Percentiles rank a stretch among this genome's conserved stretches.
These are phyloP conservation scores for Diaporthe helianthi DNA, from an alignment of 2,329 filamentous ascomycete species.

Conservation along the genomic window DNA sequence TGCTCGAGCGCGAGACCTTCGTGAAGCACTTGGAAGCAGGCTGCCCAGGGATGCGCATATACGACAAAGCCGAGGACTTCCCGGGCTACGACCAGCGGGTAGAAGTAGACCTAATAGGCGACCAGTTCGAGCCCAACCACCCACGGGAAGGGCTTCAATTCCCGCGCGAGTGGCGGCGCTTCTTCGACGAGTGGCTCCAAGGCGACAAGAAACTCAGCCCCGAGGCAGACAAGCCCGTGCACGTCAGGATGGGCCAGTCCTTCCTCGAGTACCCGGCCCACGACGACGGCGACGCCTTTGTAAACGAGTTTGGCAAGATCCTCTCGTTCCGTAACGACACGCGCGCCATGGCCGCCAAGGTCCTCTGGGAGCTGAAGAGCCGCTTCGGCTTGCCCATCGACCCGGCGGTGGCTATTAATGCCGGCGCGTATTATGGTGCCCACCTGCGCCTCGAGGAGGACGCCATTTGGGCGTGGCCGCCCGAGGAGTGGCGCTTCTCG, in stretches of 20 bases:
- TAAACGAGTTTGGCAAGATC: constrained; percentile 44
- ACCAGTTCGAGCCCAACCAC: constrained; percentile 44
- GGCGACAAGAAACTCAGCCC: constrained; percentile 36
- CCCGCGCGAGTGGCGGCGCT: constrained; percentile 40
- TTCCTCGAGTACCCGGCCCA: constrained; percentile 48
- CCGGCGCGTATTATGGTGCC: constrained; percentile 42
- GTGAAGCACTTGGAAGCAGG: constrained; percentile 38
- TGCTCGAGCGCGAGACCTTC: constrained; percentile 42
- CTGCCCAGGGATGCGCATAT: constrained; percentile 42
- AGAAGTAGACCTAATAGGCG: constrained; percentile 39
- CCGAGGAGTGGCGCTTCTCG: constrained; percentile 43
- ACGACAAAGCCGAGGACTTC: constrained; percentile 41
- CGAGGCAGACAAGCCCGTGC: constrained; percentile 37
- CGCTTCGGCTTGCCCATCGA: constrained; percentile 39
- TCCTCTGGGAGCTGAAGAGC: constrained; percentile 38
- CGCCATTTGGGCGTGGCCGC: constrained; percentile 42
- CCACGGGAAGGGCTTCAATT: constrained; percentile 38
- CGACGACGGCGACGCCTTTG: constrained; percentile 45
- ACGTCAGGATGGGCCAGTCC: constrained; percentile 43
- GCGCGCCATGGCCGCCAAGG: constrained; percentile 41
- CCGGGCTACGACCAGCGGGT: constrained; percentile 38
- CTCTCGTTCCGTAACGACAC: constrained; percentile 44
- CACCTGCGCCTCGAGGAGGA: constrained; percentile 44
- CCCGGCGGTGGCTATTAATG: constrained; percentile 38
- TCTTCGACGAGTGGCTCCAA: constrained; percentile 42